Conservation (phyloP, 2,329 filamentous ascomycete species). For the Westerdykella sp. region DNA sequence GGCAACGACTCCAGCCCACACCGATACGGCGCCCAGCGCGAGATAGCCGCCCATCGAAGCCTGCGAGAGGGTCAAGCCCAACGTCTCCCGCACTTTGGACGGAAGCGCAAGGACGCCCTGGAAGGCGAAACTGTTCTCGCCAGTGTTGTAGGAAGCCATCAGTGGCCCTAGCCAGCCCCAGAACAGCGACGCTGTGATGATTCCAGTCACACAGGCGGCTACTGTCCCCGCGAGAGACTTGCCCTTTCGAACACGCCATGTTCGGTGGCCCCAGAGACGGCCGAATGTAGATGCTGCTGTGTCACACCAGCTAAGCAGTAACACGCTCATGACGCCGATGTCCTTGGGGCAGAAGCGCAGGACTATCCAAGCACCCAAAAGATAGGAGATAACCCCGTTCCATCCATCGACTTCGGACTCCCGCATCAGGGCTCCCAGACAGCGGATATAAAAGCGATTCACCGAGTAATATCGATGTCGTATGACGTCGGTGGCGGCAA, state of each 20-base stretch:
- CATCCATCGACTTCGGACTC: slow-evolving; percentile 91
- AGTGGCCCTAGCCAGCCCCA: slow-evolving; percentile 77
- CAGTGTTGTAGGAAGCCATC: slow-evolving; percentile 31
- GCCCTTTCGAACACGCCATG: slow-evolving; percentile 72
- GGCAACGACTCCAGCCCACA: slow-evolving; percentile 84
- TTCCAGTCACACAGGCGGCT: slow-evolving; percentile 75
- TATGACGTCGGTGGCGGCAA: slow-evolving; percentile 72
- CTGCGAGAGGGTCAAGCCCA: slow-evolving; percentile 56
- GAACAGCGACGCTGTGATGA: slow-evolving; percentile 76
- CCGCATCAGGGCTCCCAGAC: slow-evolving; percentile 87
- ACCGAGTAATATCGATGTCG: slow-evolving; percentile 75
- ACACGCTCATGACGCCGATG: slow-evolving; percentile 77
- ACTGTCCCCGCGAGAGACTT: slow-evolving; percentile 88
- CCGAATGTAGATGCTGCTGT: slow-evolving; percentile 95
- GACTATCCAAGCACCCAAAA: slow-evolving; percentile 82
- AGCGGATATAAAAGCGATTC: slow-evolving; percentile 80
- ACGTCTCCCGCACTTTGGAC: slow-evolving; percentile 46
- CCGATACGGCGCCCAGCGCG: slow-evolving; percentile 72
- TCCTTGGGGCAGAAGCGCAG: slow-evolving; percentile 89
- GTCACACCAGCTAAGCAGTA: slow-evolving; percentile 95
- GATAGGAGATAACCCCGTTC: slow-evolving; percentile 96
- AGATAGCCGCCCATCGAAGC: slow-evolving; percentile 61
- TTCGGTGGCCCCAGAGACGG: slow-evolving; percentile 81
- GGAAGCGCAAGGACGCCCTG: slow-evolving; percentile 70
- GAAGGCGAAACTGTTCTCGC: slow-evolving; percentile 68